Percentiles rank a stretch among this genome's conserved stretches.
These are phyloP conservation scores for Cryptococcus maquisensis DNA, from an alignment of 1,284 basidiomycete genomes.

Conservation along the genomic window DNA sequence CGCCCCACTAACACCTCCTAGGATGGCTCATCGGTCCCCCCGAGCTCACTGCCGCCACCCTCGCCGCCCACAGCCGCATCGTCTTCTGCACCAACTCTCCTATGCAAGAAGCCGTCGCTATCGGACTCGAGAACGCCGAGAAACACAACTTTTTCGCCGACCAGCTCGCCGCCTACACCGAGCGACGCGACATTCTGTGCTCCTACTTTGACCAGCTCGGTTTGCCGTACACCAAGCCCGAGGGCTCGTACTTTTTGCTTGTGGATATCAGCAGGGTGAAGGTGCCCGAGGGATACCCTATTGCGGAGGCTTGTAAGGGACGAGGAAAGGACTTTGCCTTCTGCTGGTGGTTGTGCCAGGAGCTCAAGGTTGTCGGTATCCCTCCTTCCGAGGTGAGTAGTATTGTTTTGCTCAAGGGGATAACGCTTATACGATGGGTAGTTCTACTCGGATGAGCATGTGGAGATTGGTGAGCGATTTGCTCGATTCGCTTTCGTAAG, in stretches of 20 bases:
- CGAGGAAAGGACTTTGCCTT: conserved; percentile 86
- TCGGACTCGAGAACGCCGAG: conserved; percentile 72
- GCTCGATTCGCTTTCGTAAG: conserved; percentile 75
- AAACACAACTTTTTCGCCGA: conserved; percentile 72
- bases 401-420: background rate
- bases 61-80: conserved; percentile 88
- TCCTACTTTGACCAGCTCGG: conserved; percentile 79
- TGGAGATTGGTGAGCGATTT: conserved; percentile 76
- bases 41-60: conserved; percentile 75
- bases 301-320: conserved; percentile 69
- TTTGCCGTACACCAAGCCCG: conserved; percentile 77
- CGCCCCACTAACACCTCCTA: conserved; percentile 4
- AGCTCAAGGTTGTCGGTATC: conserved; percentile 83
- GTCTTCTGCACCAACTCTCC: conserved; percentile 92
- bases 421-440: conserved; percentile 35
- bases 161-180: conserved; percentile 74
- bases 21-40: conserved; percentile 83
- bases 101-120: conserved; percentile 84
- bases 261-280: conserved; percentile 77
- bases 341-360: conserved; percentile 85
- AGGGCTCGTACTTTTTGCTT: conserved; percentile 85
- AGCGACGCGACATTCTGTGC: conserved; percentile 68
- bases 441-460: conserved; percentile 87
- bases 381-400: conserved; percentile 77
- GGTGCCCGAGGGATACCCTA: conserved; percentile 73